Conservation (phyloP, 2,329 filamentous ascomycete genomes). For the Alternaria conjuncta region DNA sequence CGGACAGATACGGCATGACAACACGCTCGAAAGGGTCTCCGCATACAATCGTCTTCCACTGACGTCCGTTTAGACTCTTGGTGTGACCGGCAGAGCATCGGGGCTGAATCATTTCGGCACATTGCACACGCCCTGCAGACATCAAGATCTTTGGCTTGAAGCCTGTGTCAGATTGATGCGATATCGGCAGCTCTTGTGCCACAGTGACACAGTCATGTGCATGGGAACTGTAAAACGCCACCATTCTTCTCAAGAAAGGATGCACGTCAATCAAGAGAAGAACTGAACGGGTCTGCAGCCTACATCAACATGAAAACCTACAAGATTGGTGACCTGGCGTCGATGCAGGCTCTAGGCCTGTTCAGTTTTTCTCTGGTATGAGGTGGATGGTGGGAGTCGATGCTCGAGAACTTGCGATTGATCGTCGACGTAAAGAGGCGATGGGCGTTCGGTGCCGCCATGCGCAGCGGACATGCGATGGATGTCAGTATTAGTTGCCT, state of each 20-base stretch:
- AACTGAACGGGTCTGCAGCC: too few species aligned
- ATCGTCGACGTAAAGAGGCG: background rate
- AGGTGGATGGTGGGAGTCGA: background rate
- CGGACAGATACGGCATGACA: background rate
- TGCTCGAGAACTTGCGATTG: background rate
- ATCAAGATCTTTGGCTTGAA: conserved; percentile 8
- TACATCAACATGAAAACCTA: too few species aligned
- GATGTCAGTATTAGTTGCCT: background rate
- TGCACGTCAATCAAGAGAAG: too few species aligned
- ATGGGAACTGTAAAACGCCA: background rate
- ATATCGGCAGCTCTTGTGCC: conserved; percentile 21
- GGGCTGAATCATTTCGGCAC: conserved; percentile 6
- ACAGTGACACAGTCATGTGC: conserved; percentile 5
- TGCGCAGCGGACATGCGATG: background rate
- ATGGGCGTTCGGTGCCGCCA: background rate
- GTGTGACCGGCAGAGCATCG: conserved; percentile 6
- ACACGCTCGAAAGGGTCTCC: background rate
- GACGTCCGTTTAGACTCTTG: conserved; percentile 15
- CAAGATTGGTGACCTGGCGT: too few species aligned
- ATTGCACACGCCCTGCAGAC: conserved; percentile 9
- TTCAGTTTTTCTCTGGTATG: too few species aligned
- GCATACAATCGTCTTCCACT: background rate
- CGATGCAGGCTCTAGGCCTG: too few species aligned
- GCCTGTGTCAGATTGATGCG: conserved; percentile 14
- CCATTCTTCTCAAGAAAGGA: background rate